Conservation (phyloP, 192 early-diverging fungal genomes). For the Coemansia sp. region DNA sequence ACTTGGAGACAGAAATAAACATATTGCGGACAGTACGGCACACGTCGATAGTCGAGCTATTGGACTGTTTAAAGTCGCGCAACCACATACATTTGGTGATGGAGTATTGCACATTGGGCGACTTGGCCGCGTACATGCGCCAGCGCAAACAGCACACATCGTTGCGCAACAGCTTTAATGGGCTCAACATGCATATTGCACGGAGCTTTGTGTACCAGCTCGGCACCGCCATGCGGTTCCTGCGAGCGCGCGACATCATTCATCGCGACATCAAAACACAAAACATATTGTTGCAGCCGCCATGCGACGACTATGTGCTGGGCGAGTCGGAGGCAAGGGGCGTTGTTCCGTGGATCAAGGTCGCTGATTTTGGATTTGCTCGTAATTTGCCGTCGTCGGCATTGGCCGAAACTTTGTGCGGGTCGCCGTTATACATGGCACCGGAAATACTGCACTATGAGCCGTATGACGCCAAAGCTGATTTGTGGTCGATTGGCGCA, state of each 20-base stretch:
- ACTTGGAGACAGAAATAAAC: slow-evolving; percentile 92
- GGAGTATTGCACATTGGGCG: slow-evolving; percentile 97
- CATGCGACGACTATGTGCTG: slow-evolving; percentile 34
- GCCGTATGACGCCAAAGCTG: slow-evolving; percentile 92
- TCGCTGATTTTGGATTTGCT: slow-evolving; percentile 99
- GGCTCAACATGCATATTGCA: slow-evolving; percentile 77
- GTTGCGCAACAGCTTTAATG: slow-evolving; percentile 66
- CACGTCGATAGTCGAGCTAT: slow-evolving; percentile 82
- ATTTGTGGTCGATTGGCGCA: slow-evolving; percentile 95
- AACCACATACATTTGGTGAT: slow-evolving; percentile 95
- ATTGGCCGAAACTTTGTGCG: slow-evolving; percentile 95
- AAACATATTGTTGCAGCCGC: slow-evolving; percentile 79
- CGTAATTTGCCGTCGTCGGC: slow-evolving; percentile 77
- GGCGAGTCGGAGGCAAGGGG: slow-evolving; percentile 46
- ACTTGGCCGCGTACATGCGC: slow-evolving; percentile 89
- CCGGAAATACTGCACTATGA: slow-evolving; percentile 87
- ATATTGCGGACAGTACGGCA: slow-evolving; percentile 87
- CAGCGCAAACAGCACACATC: slow-evolving; percentile 55
- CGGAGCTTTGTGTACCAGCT: slow-evolving; percentile 83
- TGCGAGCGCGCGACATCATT: slow-evolving; percentile 83
- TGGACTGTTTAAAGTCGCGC: slow-evolving; percentile 89
- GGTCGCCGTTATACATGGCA: slow-evolving; percentile 95
- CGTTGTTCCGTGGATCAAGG: slow-evolving; percentile 72
- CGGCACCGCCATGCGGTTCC: slow-evolving; percentile 80
- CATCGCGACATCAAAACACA: slow-evolving; percentile 98